Evolutionary conservation across 179 eudicot species (phyloP).

Genomic region (Nepenthes alata): DNA sequence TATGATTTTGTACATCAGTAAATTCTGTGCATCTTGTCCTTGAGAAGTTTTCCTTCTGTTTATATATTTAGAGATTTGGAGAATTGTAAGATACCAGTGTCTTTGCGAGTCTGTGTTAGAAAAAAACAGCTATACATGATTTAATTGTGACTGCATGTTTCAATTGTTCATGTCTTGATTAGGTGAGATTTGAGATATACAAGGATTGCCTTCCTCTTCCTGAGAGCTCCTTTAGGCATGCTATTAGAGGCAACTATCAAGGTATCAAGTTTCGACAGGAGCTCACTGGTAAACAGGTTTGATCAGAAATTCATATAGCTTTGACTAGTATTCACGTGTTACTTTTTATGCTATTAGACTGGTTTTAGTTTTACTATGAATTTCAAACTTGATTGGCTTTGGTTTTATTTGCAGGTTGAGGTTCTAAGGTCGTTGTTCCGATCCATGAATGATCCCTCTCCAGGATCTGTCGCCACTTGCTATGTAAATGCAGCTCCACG

Average conservation of each 20-base stretch:
- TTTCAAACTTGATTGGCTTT: neutral
- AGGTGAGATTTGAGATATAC: conserved; percentile 5
- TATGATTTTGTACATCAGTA: too few relatives aligned
- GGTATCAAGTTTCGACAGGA: conserved; percentile 6
- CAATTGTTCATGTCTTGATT: neutral
- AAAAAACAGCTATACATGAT: too few relatives aligned
- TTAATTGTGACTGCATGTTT: neutral
- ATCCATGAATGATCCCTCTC: neutral
- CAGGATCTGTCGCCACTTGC: neutral
- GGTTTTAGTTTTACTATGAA: neutral
- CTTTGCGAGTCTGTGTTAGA: too few relatives aligned
- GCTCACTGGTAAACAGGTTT: conserved; percentile 3
- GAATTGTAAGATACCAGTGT: too few relatives aligned
- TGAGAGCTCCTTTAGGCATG: conserved; percentile 7
- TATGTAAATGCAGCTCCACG: neutral
- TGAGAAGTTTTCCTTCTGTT: too few relatives aligned
- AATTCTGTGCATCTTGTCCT: too few relatives aligned
- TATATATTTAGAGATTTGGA: too few relatives aligned
- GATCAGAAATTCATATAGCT: neutral
- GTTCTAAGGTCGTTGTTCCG: conserved; percentile 3
- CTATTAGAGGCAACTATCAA: conserved; percentile 7
- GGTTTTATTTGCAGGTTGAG: conserved; percentile 2
- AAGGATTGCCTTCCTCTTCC: conserved; percentile 9
- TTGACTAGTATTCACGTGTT: neutral
- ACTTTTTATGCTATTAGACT: neutral